Evolutionary conservation across 306 rosid species (phyloP).

Genomic region (Medicago lupulina): DNA sequence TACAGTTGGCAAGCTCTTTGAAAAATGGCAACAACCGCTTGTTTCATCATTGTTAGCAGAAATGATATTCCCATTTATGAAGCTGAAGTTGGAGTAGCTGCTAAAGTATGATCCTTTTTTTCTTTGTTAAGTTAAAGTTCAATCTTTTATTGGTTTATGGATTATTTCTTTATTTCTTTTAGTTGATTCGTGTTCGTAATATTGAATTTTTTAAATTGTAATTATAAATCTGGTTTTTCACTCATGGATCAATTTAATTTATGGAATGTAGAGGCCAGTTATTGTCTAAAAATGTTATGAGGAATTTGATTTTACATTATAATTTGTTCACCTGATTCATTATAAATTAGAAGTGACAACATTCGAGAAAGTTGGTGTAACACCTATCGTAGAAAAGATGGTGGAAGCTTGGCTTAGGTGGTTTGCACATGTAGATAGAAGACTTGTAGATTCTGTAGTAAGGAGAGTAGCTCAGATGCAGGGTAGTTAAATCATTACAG

Average conservation of each 20-base stretch:
- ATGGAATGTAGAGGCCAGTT: not conserved
- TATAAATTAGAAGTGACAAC: no score
- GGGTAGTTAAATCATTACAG: no score
- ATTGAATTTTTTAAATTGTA: conserved; percentile 13
- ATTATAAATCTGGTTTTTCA: not conserved
- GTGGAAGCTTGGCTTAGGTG: no score
- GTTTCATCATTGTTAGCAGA: conserved; percentile 96
- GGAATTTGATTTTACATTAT: conserved; percentile 3
- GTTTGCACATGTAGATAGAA: no score
- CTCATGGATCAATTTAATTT: conserved; percentile 24
- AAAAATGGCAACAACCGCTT: conserved; percentile 89
- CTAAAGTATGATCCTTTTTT: conserved; percentile 59
- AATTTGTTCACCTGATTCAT: conserved; percentile 4
- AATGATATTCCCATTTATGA: conserved; percentile 95
- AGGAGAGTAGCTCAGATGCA: no score
- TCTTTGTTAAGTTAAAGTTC: not conserved
- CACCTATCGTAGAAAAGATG: no score
- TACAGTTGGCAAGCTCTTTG: conserved; percentile 27
- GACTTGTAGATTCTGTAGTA: no score
- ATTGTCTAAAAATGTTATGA: conserved; percentile 23
- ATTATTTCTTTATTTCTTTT: not conserved
- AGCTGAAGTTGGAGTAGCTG: conserved; percentile 98
- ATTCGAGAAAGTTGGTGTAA: no score
- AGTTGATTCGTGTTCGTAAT: conserved; percentile 14
- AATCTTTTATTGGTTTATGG: conserved; percentile 8